Conservation (phyloP, 2,329 filamentous ascomycete genomes). For the Neofusicoccum ribis region DNA sequence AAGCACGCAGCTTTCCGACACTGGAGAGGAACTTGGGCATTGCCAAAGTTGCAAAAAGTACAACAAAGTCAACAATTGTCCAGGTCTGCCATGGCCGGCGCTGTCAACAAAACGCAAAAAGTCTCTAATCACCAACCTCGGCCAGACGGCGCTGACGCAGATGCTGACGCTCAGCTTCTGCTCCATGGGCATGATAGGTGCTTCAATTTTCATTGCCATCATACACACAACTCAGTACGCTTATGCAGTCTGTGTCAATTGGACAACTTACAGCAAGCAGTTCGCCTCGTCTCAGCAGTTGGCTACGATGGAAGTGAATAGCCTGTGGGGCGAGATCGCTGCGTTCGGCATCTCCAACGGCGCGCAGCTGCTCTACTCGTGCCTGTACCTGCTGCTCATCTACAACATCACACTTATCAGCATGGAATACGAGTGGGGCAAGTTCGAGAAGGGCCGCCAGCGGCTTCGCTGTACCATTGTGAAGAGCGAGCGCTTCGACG, state of each 20-base stretch:
- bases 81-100: conserved; percentile 29
- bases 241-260: conserved; percentile 1
- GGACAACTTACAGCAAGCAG: conserved; percentile 9
- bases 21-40: conserved; percentile 33
- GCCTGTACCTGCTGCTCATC: conserved; percentile 34
- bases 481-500: conserved; percentile 28
- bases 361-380: conserved; percentile 33
- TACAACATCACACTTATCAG: conserved; percentile 33
- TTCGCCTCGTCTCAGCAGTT: conserved; percentile 7
- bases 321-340: conserved; percentile 27
- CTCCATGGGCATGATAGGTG: conserved; percentile 25
- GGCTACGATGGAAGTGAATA: conserved; percentile 24
- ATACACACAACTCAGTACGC: conserved; percentile 19
- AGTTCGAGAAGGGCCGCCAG: conserved; percentile 28
- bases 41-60: conserved; percentile 35
- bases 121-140: conserved; percentile 31
- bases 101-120: conserved; percentile 35
- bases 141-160: conserved; percentile 33
- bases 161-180: conserved; percentile 24
- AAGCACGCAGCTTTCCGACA: conserved; percentile 20
- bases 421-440: conserved; percentile 33
- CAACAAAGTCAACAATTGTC: conserved; percentile 27
- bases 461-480: conserved; percentile 32
- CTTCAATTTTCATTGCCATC: conserved; percentile 27
- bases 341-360: conserved; percentile 32